Evolutionary conservation across 176 grass and related monocot species (phyloP), one percentile per base, ranked within the genome.

Genomic region (Aegilops speltoides): DNA sequence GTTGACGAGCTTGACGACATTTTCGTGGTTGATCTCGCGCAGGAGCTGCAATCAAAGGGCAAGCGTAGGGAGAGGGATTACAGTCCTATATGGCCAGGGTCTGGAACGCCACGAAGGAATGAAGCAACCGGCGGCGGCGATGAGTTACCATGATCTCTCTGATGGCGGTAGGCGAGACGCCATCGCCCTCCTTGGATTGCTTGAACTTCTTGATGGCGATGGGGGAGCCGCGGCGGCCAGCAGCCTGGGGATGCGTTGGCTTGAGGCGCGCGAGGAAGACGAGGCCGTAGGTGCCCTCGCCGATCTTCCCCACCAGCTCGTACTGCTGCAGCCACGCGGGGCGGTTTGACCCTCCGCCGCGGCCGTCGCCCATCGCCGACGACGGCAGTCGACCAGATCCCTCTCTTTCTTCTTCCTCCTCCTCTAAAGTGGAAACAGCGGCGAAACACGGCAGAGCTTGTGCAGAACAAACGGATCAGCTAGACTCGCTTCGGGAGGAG

Each of bases 201-300:
- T 98, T 98, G 76, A 98, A 98, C 88, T 98, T 98, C 82, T 98
- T 96, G 83, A 98, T 94, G 64, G 97, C 97, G 88, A 98, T 98
- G 72, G 91, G 95, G 85, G 86, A 75, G 36, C 91, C 92, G 22
- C 97, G 92, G n/a, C 89, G 85, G 60, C 80, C 76, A 33, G 83
- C 8, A 50, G 83, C 83, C 75, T 87, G 89, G 15, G 89, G 83
- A 77, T 84, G 83, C 8, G 83, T 40, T 71, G 74, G 65, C 79
- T 90, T 98, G 71, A 91, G 92, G 79, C 90, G 87, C 26, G 96
- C 96, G 36, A 98, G 89, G 87, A 98, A 98, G 17, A 98, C 97
- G 82, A 98, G 97, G 8, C 97, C 97, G 82, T 98, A 98, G 32
- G 97, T 96, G 19, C 97, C 97, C 85, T 98, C 97, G 3, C 97